Evolutionary conservation across 495 filamentous ascomycete genomes (phyloP).

Genomic region (Echria macrotheca): DNA sequence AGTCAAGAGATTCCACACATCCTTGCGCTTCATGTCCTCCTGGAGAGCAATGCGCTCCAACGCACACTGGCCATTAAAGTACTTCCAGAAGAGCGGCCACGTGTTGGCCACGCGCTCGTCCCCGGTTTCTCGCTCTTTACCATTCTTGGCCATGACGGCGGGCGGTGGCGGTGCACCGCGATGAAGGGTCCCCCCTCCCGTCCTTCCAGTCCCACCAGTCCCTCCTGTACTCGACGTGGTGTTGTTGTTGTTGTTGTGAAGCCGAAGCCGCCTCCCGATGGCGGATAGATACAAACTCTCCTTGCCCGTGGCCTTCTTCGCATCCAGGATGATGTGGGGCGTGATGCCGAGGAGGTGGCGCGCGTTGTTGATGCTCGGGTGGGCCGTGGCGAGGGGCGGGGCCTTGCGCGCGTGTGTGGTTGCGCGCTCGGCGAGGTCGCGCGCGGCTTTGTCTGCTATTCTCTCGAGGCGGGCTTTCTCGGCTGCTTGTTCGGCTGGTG

Average conservation of each 20-base stretch:
- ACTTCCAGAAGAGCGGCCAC: conserved; percentile 59
- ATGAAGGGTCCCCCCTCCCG: background rate
- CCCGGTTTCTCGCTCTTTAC: conserved; percentile 13
- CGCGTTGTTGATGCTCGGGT: conserved; percentile 45
- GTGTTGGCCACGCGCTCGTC: conserved; percentile 41
- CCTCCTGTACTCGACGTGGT: too few species aligned
- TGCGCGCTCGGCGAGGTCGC: conserved; percentile 41
- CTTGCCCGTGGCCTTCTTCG: conserved; percentile 50
- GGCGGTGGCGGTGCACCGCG: background rate
- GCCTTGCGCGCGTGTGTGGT: conserved; percentile 43
- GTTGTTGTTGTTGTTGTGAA: background rate
- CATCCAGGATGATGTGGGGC: conserved; percentile 51
- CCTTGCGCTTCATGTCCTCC: conserved; percentile 80
- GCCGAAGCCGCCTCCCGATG: conserved; percentile 55
- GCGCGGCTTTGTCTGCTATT: conserved; percentile 41
- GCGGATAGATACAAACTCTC: conserved; percentile 71
- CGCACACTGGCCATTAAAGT: conserved; percentile 83
- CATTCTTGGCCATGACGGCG: conserved; percentile 17
- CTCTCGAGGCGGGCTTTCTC: conserved; percentile 50
- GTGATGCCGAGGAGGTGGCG: conserved; percentile 40
- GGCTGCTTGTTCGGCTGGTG: conserved; percentile 38
- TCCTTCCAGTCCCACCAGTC: background rate
- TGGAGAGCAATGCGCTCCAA: conserved; percentile 78
- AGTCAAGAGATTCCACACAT: conserved; percentile 63
- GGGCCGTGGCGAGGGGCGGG: conserved; percentile 34